Percentiles rank a stretch among this genome's conserved stretches.
phyloP scores from a whole-genome alignment of 805 yeast genomes.

The Huiozyma naganishii region DNA sequence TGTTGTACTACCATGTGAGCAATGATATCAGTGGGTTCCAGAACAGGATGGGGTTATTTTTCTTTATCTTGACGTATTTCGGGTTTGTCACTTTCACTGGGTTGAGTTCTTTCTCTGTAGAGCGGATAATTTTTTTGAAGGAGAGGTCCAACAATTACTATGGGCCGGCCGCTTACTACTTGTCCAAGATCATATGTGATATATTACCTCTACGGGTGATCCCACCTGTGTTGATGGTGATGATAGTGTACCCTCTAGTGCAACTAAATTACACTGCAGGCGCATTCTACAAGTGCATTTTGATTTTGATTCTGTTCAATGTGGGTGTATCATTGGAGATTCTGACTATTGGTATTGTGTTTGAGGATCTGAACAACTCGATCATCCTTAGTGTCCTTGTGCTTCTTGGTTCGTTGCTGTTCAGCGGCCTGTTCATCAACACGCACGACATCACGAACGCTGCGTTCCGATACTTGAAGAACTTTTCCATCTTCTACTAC shows the following conservation, averaged over 20 bases:
- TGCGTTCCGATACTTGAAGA: slow-evolving; percentile 64
- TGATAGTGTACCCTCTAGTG: slow-evolving; percentile 80
- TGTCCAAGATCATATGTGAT: slow-evolving; percentile 81
- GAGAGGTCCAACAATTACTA: slow-evolving; percentile 94
- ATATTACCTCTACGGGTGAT: slow-evolving; percentile 82
- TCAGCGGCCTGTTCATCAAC: slow-evolving; percentile 90
- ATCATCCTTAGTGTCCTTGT: slow-evolving; percentile 79
- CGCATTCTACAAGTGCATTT: slow-evolving; percentile 59
- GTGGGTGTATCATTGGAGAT: slow-evolving; percentile 78
- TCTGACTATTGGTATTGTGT: slow-evolving; percentile 74
- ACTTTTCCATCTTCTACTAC: slow-evolving; percentile 84
- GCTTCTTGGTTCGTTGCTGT: slow-evolving; percentile 71
- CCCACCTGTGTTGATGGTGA: slow-evolving; percentile 78
- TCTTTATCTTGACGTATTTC: slow-evolving; percentile 80
- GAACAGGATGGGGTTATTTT: slow-evolving; percentile 86
- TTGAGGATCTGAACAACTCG: slow-evolving; percentile 87
- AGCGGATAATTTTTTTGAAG: slow-evolving; percentile 78
- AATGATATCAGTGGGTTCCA: slow-evolving; percentile 95
- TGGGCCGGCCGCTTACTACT: slow-evolving; percentile 73
- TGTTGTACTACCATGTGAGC: slow-evolving; percentile 67
- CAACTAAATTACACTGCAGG: slow-evolving; percentile 73
- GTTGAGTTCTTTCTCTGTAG: slow-evolving; percentile 76
- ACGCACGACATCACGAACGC: slow-evolving; percentile 50
- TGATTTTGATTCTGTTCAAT: slow-evolving; percentile 72
- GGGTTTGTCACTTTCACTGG: slow-evolving; percentile 94